These are phyloP conservation scores for Talaromyces sp. DNA, from an alignment of 2,329 filamentous ascomycete species.

Conservation along the genomic window DNA sequence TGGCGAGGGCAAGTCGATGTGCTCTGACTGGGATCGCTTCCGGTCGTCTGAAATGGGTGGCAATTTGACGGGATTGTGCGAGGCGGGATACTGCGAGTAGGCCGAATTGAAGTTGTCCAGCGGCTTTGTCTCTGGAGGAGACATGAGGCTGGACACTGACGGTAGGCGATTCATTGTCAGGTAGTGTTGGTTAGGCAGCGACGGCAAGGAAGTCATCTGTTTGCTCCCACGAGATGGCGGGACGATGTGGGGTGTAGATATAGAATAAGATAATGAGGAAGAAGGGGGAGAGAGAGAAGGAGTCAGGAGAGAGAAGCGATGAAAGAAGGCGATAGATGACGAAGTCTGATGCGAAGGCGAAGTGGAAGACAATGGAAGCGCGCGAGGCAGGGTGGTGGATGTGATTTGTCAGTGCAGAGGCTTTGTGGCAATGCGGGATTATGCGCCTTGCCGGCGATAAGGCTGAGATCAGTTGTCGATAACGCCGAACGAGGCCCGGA, in stretches of 20 bases:
- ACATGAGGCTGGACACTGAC: slow-evolving; percentile 42
- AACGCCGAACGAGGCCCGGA: not conserved
- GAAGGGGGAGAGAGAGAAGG: not conserved
- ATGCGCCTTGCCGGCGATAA: slow-evolving; percentile 11
- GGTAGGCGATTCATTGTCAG: slow-evolving; percentile 38
- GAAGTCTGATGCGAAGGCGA: slow-evolving; percentile 17
- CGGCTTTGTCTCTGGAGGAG: slow-evolving; percentile 45
- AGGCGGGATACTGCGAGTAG: slow-evolving; percentile 24
- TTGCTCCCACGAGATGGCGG: not conserved
- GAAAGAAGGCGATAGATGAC: slow-evolving; percentile 16
- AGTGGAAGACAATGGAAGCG: slow-evolving; percentile 25
- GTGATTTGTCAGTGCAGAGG: slow-evolving; percentile 20
- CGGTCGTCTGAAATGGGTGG: slow-evolving; percentile 38
- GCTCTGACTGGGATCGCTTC: slow-evolving; percentile 37
- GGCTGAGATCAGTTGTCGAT: not conserved
- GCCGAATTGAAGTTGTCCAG: slow-evolving; percentile 42
- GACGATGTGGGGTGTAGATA: not conserved
- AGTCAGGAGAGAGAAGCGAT: not conserved
- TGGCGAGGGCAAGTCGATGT: slow-evolving; percentile 40
- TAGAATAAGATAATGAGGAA: not conserved
- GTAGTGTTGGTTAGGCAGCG: slow-evolving; percentile 10
- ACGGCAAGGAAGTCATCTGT: slow-evolving; percentile 10
- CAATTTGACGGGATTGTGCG: slow-evolving; percentile 29
- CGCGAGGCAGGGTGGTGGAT: slow-evolving; percentile 10
- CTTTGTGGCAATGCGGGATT: slow-evolving; percentile 12